Evolutionary conservation across 225 moss, liverwort and hornwort genomes (phyloP).

Genomic region (Neckera pumila): DNA sequence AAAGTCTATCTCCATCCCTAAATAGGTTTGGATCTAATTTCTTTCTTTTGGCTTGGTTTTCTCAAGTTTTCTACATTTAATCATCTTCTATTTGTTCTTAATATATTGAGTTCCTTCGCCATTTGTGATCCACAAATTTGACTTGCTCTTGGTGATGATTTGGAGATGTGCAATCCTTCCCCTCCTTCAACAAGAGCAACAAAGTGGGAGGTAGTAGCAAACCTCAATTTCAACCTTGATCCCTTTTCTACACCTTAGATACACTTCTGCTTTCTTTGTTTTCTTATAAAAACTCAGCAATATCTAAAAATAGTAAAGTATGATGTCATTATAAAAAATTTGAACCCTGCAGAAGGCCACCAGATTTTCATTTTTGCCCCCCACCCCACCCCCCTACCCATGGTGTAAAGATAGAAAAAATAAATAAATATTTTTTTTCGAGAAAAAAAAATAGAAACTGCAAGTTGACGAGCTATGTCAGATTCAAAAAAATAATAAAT

Average conservation of each 20-base stretch:
- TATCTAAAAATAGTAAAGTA: not conserved
- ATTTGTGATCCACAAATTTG: not conserved
- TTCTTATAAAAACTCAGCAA: not conserved
- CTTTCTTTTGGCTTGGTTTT: not conserved
- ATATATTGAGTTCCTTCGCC: rapidly evolving
- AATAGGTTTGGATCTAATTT: not conserved
- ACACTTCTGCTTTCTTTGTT: rapidly evolving
- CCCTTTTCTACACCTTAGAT: not conserved
- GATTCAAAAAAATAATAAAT: too few relatives aligned
- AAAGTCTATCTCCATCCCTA: rapidly evolving
- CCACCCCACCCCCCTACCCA: too few relatives aligned
- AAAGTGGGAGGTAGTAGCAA: not conserved
- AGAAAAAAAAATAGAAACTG: too few relatives aligned
- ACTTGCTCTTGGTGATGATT: not conserved
- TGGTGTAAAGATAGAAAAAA: too few relatives aligned
- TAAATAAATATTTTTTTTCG: too few relatives aligned
- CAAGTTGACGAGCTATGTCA: too few relatives aligned
- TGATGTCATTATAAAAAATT: too few relatives aligned
- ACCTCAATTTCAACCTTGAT: not conserved
- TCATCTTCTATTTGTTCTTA: rapidly evolving
- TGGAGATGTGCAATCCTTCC: rapidly evolving
- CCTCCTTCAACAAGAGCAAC: rapidly evolving
- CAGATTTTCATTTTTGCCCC: too few relatives aligned
- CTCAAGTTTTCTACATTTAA: not conserved
- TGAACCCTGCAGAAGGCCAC: too few relatives aligned